phyloP scores from a whole-genome alignment of 805 yeast genomes.

The Cyberlindnera galapagoensis region DNA sequence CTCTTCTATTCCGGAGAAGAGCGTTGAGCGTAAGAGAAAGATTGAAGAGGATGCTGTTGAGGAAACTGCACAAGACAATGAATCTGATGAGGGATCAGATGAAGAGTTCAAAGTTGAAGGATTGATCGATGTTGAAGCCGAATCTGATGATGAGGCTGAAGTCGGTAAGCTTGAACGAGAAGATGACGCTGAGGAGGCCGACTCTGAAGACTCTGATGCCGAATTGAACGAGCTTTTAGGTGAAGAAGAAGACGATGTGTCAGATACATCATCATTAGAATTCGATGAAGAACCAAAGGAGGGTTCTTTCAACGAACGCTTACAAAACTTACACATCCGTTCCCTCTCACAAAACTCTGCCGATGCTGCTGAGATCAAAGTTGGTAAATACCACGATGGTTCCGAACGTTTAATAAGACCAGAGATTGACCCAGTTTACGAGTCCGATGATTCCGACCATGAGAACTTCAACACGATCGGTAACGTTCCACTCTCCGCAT shows the following conservation, averaged over 20 bases:
- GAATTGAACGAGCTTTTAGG: slow-evolving; percentile 36
- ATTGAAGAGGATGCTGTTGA: slow-evolving; percentile 13
- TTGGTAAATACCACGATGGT: slow-evolving; percentile 69
- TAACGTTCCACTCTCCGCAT: slow-evolving; percentile 85
- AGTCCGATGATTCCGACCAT: slow-evolving; percentile 84
- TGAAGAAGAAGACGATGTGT: slow-evolving; percentile 45
- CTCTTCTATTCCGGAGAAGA: too few relatives aligned
- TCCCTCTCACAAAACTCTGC: slow-evolving; percentile 34
- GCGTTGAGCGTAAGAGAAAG: slow-evolving; percentile 15
- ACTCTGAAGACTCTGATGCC: slow-evolving; percentile 50
- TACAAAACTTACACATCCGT: slow-evolving; percentile 50
- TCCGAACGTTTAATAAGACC: slow-evolving; percentile 71
- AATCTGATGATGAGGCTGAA: slow-evolving; percentile 9
- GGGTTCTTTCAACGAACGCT: slow-evolving; percentile 38
- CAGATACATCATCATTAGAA: slow-evolving; percentile 35
- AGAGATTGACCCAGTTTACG: slow-evolving; percentile 92
- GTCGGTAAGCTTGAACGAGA: slow-evolving; percentile 7
- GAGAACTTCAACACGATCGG: slow-evolving; percentile 87
- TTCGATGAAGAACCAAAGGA: slow-evolving; percentile 1
- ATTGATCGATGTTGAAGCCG: slow-evolving; percentile 29
- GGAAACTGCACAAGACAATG: slow-evolving; percentile 5
- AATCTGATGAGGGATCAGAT: slow-evolving; percentile 9
- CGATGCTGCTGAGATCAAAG: slow-evolving; percentile 26
- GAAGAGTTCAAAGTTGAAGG: slow-evolving; percentile 23
- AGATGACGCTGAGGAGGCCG: slow-evolving; percentile 52